These are phyloP conservation scores for Apiotrichum akiyoshidainum DNA, from an alignment of 1,284 basidiomycete genomes.

Conservation along the genomic window DNA sequence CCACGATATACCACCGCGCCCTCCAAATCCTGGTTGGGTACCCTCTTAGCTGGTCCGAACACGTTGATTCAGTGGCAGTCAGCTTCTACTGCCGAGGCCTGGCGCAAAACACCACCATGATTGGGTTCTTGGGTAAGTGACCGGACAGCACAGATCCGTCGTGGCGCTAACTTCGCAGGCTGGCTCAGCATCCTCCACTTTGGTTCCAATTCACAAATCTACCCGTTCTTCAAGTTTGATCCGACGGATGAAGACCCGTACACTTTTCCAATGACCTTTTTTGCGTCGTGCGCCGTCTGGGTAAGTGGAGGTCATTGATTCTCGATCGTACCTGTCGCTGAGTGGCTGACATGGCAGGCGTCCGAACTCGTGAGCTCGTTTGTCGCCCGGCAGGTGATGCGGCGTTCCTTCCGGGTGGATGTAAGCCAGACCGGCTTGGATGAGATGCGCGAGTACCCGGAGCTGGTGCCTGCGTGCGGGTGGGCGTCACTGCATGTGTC, in stretches of 20 bases:
- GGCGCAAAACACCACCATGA: slow-evolving; percentile 58
- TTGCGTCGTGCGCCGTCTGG: slow-evolving; percentile 57
- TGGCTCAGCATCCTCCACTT: slow-evolving; percentile 56
- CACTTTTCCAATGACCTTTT: slow-evolving; percentile 58
- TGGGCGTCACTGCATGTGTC: slow-evolving; percentile 57
- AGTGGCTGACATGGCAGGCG: slow-evolving; percentile 25
- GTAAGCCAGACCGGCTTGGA: slow-evolving; percentile 56
- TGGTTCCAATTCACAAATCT: slow-evolving; percentile 56
- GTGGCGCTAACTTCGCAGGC: slow-evolving; percentile 25
- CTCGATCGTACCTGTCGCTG: no score
- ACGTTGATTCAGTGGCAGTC: slow-evolving; percentile 53
- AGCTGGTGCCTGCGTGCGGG: slow-evolving; percentile 49
- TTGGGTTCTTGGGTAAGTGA: slow-evolving; percentile 51
- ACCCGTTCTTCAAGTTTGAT: slow-evolving; percentile 58
- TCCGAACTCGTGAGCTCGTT: slow-evolving; percentile 55
- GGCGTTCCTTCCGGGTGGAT: slow-evolving; percentile 52
- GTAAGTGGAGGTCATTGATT: slow-evolving; percentile 29
- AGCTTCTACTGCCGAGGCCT: slow-evolving; percentile 57
- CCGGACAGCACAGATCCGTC: background rate
- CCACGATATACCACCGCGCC: slow-evolving; percentile 49
- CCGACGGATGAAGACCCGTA: slow-evolving; percentile 56
- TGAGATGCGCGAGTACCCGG: slow-evolving; percentile 57
- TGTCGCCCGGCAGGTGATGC: slow-evolving; percentile 54
- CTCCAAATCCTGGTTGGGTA: slow-evolving; percentile 53
- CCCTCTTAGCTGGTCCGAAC: slow-evolving; percentile 54